phyloP scores from a whole-genome alignment of 257 asterid genomes.

The Solanum piurae region DNA sequence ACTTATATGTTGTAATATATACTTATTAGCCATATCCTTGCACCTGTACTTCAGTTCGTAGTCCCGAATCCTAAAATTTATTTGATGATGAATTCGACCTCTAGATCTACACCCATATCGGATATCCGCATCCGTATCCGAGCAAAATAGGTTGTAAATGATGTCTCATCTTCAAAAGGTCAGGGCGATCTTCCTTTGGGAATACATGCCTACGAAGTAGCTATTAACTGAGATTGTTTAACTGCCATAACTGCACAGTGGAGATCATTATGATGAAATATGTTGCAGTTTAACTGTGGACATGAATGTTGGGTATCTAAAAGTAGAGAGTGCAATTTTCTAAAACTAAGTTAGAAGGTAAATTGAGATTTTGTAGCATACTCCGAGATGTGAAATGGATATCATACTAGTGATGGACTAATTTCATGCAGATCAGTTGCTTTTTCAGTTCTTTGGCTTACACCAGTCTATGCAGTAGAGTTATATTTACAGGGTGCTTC shows the following conservation, averaged over 20 bases:
- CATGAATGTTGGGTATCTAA: neutral
- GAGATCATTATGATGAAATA: neutral
- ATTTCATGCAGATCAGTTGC: neutral
- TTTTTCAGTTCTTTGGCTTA: neutral
- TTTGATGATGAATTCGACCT: neutral
- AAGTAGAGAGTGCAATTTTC: neutral
- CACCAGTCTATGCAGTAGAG: neutral
- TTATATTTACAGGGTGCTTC: neutral
- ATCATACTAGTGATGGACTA: neutral
- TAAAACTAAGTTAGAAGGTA: neutral
- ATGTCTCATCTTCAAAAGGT: neutral
- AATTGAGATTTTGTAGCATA: neutral
- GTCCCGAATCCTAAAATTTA: neutral
- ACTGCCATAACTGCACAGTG: neutral
- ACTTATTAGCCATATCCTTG: neutral
- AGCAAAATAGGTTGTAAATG: neutral
- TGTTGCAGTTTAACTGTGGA: neutral
- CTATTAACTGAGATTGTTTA: neutral
- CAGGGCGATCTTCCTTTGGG: neutral
- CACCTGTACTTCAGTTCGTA: neutral
- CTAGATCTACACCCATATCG: neutral
- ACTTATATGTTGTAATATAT: neutral
- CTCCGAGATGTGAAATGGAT: neutral
- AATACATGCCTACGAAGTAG: neutral
- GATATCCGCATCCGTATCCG: neutral